Base-by-base conservation (phyloP, 139 green algal genomes). In the Coccomyxa sp. region DNA sequence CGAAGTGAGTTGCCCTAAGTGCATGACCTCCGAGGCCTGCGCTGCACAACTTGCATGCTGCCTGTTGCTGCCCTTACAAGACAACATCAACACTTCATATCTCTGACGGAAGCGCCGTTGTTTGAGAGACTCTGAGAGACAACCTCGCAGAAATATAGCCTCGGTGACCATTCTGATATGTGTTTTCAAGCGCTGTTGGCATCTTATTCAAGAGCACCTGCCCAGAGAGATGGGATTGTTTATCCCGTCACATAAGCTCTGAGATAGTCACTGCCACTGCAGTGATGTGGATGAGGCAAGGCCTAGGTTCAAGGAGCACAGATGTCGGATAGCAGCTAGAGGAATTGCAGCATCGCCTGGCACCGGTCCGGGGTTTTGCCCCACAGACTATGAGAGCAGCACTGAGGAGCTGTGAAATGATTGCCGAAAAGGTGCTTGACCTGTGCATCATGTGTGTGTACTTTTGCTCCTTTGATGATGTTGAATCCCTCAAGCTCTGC, bases 311-410 rank as follows among this genome's bases (percentile, higher is more conserved):
- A 18, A 44, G 27, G 76, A 82, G 50, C 83, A 89, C 77, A 82
- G 85, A 69, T 91, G 87, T 75, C 69, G 85, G 34, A 83, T 91
- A 83, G 79, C 88, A 36, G 74, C 81, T 18, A 76, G 80, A 7
- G 85, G 85, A 12, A 14, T 87, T 10, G 36, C 35, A 8, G 85
- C 85, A 18, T 50, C 79, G 78, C 82, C 82, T 7, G 64, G n/a
- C 29, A 58, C 86, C 38, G 81, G 80, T 7, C 82, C 85, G 0
- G 85, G 85, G 24, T 89, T 86, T 58, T 89, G 85, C 77, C 82
- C 80, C 7, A 7, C 8, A 40, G 33, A 71, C 33, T n/a, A 71
- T n/a, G n/a, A n/a, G n/a, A n/a, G n/a, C n/a, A n/a, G n/a, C n/a
- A n/a, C n/a, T n/a, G n/a, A n/a, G n/a, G n/a, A n/a, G n/a, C n/a